Conservation (phyloP, 108 stramenopile genomes). For the Cyclotella atomus region DNA sequence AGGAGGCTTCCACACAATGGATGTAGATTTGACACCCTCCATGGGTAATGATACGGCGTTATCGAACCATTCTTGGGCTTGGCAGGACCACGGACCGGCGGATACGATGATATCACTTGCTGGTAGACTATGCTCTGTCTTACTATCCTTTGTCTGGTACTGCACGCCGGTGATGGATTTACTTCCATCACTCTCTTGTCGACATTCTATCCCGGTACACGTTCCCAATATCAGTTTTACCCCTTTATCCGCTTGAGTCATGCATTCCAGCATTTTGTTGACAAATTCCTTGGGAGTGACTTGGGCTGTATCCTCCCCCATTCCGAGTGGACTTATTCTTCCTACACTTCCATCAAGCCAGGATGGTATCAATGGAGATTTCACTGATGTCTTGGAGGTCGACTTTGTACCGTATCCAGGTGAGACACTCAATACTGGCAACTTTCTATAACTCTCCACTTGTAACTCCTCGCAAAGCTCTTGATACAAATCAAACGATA, state of each 20-base stretch:
- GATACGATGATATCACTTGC: constrained; percentile 73
- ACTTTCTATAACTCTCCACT: constrained; percentile 74
- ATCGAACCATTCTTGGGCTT: constrained; percentile 83
- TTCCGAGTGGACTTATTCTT: constrained; percentile 65
- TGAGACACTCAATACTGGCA: constrained; percentile 76
- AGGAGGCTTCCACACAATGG: constrained; percentile 80
- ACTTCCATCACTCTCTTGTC: constrained; percentile 21
- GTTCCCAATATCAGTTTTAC: constrained; percentile 72
- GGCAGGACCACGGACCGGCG: constrained; percentile 85
- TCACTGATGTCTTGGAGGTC: constrained; percentile 19
- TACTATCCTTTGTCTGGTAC: constrained; percentile 39
- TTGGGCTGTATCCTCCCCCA: constrained; percentile 87
- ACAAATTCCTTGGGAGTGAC: constrained; percentile 87
- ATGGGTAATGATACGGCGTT: constrained; percentile 76
- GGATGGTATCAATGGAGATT: constrained; percentile 46
- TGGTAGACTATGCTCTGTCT: constrained; percentile 27
- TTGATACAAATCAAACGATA: constrained; percentile 87
- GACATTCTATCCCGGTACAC: constrained; percentile 69
- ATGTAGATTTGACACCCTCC: constrained; percentile 87
- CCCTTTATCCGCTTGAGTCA: constrained; percentile 11
- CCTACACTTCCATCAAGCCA: constrained; percentile 84
- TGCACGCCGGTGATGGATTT: constrained; percentile 61
- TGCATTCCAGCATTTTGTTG: constrained; percentile 65
- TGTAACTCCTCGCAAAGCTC: constrained; percentile 65
- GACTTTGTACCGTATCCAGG: constrained; percentile 47